Base-by-base conservation (phyloP, 1,139 yeast genomes). In the Kodamaea anthophila region DNA sequence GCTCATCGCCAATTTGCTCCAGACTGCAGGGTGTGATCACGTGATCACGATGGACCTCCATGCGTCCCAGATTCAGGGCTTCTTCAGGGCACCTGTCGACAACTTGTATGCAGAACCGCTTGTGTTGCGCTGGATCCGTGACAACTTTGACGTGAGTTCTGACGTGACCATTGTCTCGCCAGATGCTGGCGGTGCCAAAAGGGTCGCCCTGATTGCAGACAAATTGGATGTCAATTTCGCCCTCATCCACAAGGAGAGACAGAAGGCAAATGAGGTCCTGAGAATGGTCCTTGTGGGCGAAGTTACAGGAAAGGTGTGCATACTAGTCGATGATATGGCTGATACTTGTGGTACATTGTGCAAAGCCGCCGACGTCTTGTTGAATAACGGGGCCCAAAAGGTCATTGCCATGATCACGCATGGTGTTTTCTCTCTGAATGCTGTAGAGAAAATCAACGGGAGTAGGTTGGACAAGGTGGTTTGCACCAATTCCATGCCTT, bases 151-250 rank as follows among this genome's bases (percentile, higher is more conserved):
- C 31, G 15, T 24, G 8, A 24, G 7, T 6, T 53, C 65, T 18
- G 72, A 77, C 29, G 55, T 72, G 21, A 79, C 79, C 33, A 69
- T 82, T 36, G 84, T 81, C 8, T 80, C 88, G 1, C 91, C 91
- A 2, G 91, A 91, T 63, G 98, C 98, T 4, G 98, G 98, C 48
- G 98, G 98, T 35, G 98, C 98, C 37, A 91, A 91, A 58, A 76
- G 98, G 51, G 98, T 95, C 8, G 97, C 98, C 2, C 85, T 91
- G 6, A 68, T 91, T 43, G 97, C 97, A 29, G 97, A 91, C 56
- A 73, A 87, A 41, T 68, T 91, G 41, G 97, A 88, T 54, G 70
- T 88, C 47, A 87, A 87, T 58, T 91, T 91, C 60, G 97, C 98
- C 9, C 74, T 91, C 54, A 91, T 91, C 47, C 98, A 91, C 60